Evolutionary conservation across 192 early-diverging fungal species (phyloP), one percentile per base, ranked within the genome.

Genomic region (Backusella psychrophila): DNA sequence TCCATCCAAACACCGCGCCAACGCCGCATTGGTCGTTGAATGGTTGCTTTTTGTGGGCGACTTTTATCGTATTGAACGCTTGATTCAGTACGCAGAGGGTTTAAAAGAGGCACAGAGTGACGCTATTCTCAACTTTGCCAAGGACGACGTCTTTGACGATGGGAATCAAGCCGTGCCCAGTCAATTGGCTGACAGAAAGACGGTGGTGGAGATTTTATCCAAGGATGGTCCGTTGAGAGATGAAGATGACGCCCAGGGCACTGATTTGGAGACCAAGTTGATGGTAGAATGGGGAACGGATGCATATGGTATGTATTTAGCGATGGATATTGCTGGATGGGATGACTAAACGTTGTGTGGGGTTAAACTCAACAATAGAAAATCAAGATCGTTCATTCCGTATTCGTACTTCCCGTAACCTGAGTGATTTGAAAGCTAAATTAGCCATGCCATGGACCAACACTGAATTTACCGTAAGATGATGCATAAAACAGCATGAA

Each of bases 361-460:
- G 23, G 5, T 19, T 70, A 70, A 71, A 44, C 15, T 8, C 33
- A 42, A 42, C 26, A 29, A 34, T 66, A 79, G 78, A 53, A 23
- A 74, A 73, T 36, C 78, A 75, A 36, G 78, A 79, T 11, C 53
- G 71, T n/a, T 65, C 75, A 34, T 78, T 81, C 66, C 66, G 76
- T n/a, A 81, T 81, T 44, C 76, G 75, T 26, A 71, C 75, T 39
- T 78, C 78, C 19, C 74, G 78, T 14, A 80, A 75, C 21, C 26
- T 77, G n/a, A 77, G 74, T 49, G 80, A 81, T 8, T 34, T 77
- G 65, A 81, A 81, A 38, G 76, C 80, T 29, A 77, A 77, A 66
- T 70, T 81, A 68, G 59, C 76, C 23, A 72, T 69, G 4, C 80
- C 76, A 23, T 79, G 78, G 78, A 38, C 56, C 1, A 75, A 66